A percentile compares a stretch with the other conserved stretches of the same genome.
Evolutionary conservation across 352 stramenopile species (phyloP).

Genomic region (Phytophthora citricola): DNA sequence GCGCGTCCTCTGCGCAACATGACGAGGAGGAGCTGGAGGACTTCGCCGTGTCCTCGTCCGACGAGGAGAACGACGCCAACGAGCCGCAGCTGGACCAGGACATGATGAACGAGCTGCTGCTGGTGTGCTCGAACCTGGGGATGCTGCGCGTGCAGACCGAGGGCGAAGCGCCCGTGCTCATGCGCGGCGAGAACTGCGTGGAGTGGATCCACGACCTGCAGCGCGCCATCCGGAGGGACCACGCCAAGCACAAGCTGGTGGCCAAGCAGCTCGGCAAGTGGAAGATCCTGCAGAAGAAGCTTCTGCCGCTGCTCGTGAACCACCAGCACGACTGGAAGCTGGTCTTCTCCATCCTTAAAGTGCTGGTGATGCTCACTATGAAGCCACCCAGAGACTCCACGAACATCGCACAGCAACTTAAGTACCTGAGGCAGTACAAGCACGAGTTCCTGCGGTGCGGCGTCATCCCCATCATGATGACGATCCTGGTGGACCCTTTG

Average conservation of each 20-base stretch:
- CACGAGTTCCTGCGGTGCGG: slow-evolving; percentile 78
- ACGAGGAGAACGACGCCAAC: slow-evolving; percentile 42
- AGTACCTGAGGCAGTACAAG: slow-evolving; percentile 87
- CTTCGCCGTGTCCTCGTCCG: slow-evolving; percentile 59
- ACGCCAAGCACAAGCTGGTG: slow-evolving; percentile 84
- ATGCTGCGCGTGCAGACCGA: slow-evolving; percentile 74
- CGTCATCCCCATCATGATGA: slow-evolving; percentile 87
- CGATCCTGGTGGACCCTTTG: slow-evolving; percentile 82
- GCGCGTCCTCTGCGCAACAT: slow-evolving; percentile 2
- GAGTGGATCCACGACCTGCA: slow-evolving; percentile 90
- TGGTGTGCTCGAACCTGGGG: slow-evolving; percentile 89
- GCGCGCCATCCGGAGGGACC: slow-evolving; percentile 78
- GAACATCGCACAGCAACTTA: slow-evolving; percentile 81
- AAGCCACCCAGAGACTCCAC: slow-evolving; percentile 79
- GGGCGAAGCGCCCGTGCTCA: slow-evolving; percentile 67
- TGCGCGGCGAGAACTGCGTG: slow-evolving; percentile 85
- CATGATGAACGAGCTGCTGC: slow-evolving; percentile 89
- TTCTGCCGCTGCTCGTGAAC: slow-evolving; percentile 84
- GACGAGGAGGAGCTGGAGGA: slow-evolving; percentile 60
- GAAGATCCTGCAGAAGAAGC: slow-evolving; percentile 90
- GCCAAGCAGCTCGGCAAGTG: slow-evolving; percentile 87
- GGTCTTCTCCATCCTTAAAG: slow-evolving; percentile 91
- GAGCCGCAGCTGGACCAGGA: slow-evolving; percentile 62
- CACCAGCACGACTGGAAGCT: slow-evolving; percentile 89
- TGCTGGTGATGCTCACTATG: slow-evolving; percentile 92